Base-by-base conservation (phyloP, 225 moss, liverwort and hornwort genomes). In the Thuidium tamariscinum region DNA sequence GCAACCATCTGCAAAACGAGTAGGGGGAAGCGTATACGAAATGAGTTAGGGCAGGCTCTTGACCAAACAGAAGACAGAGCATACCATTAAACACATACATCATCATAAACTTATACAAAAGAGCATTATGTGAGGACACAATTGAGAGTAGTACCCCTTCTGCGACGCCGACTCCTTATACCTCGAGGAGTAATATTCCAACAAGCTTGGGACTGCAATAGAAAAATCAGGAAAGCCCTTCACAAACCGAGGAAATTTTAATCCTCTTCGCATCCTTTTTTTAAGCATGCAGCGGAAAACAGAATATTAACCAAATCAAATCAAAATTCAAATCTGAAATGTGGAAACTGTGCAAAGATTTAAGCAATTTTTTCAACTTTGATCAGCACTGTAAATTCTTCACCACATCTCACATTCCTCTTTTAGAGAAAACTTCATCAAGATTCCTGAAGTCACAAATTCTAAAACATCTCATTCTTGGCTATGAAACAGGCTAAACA, bases 111-210 rank as follows among this genome's bases (percentile, higher is more conserved):
- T 71, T 81, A 79, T 51, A 37, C 48, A 83, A n/a, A 85, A 75
- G 74, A 67, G 74, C 67, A 77, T 60, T 51, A 69, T 54, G 34
- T 3, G 36, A 88, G 41, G 36, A 69, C 16, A 57, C 71, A 86
- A 74, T 64, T 44, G 59, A 86, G 51, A 73, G 27, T 27, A 70
- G 34, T 93, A 94, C 94, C 94, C 94, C 69, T 89, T 86, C 61
- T 85, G 83, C 15, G 98, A 95, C 63, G 98, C 97, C 55, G 97
- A 98, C 37, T 92, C 92, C 89, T 92, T 93, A 83, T 95, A 95
- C 81, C 88, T 91, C 46, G 90, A 90, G 39, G 93, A 89, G 81
- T 97, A 98, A 81, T 94, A 98, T 26, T 94, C 95, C 82, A 98
- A 64, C 75, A 97, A 70, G 67, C 91, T 91, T 77, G 90, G 88